These are phyloP conservation scores for Plasmodium vivax DNA, from an alignment of 169 alveolate genomes.

Conservation along the genomic window DNA sequence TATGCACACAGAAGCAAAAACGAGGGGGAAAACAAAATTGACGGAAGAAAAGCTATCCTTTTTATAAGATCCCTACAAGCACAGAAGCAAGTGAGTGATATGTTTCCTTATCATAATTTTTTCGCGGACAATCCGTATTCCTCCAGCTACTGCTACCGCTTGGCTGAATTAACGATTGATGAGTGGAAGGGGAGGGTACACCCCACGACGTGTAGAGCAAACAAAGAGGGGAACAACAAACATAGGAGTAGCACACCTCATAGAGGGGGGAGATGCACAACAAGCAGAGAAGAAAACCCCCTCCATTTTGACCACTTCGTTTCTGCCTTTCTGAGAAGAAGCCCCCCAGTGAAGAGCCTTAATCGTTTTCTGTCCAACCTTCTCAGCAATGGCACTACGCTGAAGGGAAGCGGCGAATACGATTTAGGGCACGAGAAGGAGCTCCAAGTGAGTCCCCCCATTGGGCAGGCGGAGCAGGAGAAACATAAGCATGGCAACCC, in stretches of 20 bases:
- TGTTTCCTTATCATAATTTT: conserved; percentile 69
- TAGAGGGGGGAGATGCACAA: neutral
- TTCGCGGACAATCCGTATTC: conserved; percentile 56
- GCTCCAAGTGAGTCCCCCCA: neutral
- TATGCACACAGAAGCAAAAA: neutral
- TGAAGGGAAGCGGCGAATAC: neutral
- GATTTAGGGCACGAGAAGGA: neutral
- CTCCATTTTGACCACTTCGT: conserved; percentile 11
- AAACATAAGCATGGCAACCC: neutral
- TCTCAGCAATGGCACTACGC: neutral
- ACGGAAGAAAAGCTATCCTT: neutral
- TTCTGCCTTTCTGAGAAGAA: conserved; percentile 25
- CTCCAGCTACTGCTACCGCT: conserved; percentile 7
- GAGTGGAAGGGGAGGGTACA: conserved; percentile 8
- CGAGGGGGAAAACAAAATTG: neutral
- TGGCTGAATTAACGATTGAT: conserved; percentile 11
- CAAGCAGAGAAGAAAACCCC: neutral
- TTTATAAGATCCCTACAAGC: conserved; percentile 22
- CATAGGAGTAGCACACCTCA: neutral
- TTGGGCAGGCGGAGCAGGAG: neutral
- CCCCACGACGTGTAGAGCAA: neutral
- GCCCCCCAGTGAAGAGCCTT: conserved; percentile 53
- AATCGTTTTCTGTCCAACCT: neutral
- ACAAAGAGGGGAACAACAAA: neutral
- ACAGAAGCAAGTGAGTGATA: conserved; percentile 53